Conservation (phyloP, 257 asterid species). For the Solanum medicagineum region DNA sequence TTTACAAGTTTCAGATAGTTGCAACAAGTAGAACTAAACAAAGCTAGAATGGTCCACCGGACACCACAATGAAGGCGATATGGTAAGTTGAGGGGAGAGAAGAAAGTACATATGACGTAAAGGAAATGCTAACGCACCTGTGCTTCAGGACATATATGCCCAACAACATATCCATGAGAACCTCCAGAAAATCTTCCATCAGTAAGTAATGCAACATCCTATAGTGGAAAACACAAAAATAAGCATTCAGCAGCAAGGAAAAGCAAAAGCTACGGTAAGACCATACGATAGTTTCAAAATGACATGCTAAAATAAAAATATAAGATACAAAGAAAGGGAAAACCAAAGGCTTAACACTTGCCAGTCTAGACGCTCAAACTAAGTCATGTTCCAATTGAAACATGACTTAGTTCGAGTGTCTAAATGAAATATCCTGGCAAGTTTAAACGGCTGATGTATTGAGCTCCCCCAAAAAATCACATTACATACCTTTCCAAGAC, state of each 20-base stretch:
- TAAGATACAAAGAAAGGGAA: background rate
- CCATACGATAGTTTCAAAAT: background rate
- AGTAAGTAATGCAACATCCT: constrained; percentile 88
- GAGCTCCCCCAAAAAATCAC: background rate
- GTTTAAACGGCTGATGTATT: background rate
- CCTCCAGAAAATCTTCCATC: constrained; percentile 99
- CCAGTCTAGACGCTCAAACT: background rate
- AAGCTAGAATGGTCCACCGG: background rate
- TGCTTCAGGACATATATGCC: constrained; percentile 96
- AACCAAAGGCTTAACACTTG: background rate
- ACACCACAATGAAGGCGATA: background rate
- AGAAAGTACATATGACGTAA: too few relatives aligned
- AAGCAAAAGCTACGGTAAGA: background rate
- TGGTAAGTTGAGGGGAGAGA: background rate
- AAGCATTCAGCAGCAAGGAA: background rate
- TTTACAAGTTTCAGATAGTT: background rate
- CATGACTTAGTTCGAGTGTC: background rate
- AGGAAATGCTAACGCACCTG: constrained; percentile 36
- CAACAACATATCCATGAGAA: constrained; percentile 97
- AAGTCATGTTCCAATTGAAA: background rate
- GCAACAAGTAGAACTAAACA: background rate
- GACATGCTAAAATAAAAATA: background rate
- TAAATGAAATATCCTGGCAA: background rate
- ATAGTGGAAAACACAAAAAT: background rate
- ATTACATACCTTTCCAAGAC: constrained; percentile 79